Base-by-base conservation (phyloP, 139 green algal species). In the Chlamydomonas sp. region DNA sequence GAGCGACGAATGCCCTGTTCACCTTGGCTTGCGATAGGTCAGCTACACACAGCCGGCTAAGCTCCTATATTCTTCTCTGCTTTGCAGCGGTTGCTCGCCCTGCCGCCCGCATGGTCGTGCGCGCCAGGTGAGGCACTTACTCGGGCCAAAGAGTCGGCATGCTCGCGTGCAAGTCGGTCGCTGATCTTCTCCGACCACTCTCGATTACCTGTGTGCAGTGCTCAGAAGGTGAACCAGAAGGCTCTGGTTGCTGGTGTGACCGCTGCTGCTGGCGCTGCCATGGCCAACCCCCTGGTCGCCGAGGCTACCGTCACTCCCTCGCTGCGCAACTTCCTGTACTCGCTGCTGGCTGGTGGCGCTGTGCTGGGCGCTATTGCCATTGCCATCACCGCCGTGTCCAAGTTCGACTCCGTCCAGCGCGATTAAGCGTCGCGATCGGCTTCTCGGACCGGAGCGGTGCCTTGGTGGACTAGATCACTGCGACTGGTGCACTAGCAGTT, bases 251-350 rank as follows among this genome's bases (percentile, higher is more conserved):
- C 94, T 61, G 94, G 91, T 85, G 84, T 97, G 67, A 91, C 92
- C 73, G 92, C 89, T 31, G 91, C 90, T 59, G 85, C 91, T 20
- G 95, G 63, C 75, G 91, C 95, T 58, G 83, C 90, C 77, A 90
- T 97, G 90, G 85, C 93, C 71, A 90, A 87, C 86, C 95, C 95
- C 57, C 90, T 97, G 73, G 90, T 93, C 3, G 96, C 96, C 17
- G 87, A 97, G 92, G 97, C 97, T 58, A 93, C 93, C 18, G 92
- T 97, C 5, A 99, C 97, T 31, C 97, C 97, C 60, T 99, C 96
- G 62, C 95, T 99, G 77, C 96, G 95, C 90, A 99, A 99, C 96
- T 94, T 99, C 90, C 85, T 99, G 12, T 93, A 94, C 90, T 97
- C 93, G 75, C 93, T 99, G 85, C 80, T 98, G 31, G 96, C 97